A percentile compares a stretch with the other conserved stretches of the same genome.
These are phyloP conservation scores for Lipomyces spencermartinsiae DNA, from an alignment of 805 yeast genomes.

Conservation along the genomic window DNA sequence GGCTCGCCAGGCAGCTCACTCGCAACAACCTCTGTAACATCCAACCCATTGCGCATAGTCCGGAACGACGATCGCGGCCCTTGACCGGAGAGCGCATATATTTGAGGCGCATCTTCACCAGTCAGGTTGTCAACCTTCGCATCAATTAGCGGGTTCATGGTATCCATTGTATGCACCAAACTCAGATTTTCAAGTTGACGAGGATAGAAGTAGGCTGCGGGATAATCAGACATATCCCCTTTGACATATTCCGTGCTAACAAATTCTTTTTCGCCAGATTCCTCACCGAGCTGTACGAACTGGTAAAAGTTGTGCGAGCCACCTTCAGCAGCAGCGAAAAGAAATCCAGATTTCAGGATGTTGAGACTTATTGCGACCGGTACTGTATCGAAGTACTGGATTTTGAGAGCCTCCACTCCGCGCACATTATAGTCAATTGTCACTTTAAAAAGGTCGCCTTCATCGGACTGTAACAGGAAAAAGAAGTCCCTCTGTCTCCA, in stretches of 20 bases:
- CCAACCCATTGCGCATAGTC: constrained; percentile 61
- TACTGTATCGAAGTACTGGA: constrained; percentile 78
- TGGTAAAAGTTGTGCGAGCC: constrained; percentile 76
- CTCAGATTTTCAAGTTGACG: constrained; percentile 59
- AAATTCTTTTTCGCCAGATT: constrained; percentile 51
- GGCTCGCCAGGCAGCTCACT: constrained; percentile 77
- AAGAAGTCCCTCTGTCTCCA: constrained; percentile 56
- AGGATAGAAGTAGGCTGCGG: constrained; percentile 41
- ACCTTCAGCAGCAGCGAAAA: constrained; percentile 68
- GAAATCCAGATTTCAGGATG: constrained; percentile 75
- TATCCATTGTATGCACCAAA: constrained; percentile 57
- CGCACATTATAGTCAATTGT: constrained; percentile 55
- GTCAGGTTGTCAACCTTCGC: constrained; percentile 47
- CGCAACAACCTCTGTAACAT: constrained; percentile 67
- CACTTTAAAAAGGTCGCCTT: constrained; percentile 79
- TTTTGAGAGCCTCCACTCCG: constrained; percentile 52
- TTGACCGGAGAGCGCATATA: constrained; percentile 54
- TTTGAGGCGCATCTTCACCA: constrained; percentile 50
- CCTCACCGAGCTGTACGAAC: constrained; percentile 76
- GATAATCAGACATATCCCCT: constrained; percentile 47
- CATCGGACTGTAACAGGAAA: constrained; percentile 67
- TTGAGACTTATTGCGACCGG: constrained; percentile 62
- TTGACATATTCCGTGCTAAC: constrained; percentile 45
- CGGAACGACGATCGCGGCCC: constrained; percentile 55
- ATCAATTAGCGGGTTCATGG: constrained; percentile 61